These are phyloP conservation scores for Phytomonas francai DNA, from an alignment of 208 protist genomes.

Conservation along the genomic window DNA sequence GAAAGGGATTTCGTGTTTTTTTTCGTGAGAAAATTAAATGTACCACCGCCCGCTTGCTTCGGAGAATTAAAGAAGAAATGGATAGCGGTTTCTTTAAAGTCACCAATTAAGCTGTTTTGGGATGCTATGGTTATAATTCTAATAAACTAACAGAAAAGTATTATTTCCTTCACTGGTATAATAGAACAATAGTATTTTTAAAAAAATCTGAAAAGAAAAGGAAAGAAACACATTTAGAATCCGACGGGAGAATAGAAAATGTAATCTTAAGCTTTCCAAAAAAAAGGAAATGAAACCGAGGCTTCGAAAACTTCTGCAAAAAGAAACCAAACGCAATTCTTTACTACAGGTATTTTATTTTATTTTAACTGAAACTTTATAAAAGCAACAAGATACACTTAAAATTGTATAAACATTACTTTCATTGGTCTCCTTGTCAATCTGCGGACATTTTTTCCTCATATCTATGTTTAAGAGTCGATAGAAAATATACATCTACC, in stretches of 20 bases:
- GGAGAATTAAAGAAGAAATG: constrained; percentile 5
- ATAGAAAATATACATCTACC: background rate
- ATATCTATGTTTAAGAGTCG: background rate
- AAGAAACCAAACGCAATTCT: background rate
- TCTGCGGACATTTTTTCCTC: background rate
- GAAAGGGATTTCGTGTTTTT: constrained; percentile 3
- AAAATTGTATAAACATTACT: background rate
- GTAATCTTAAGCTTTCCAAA: background rate
- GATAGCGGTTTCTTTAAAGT: constrained; percentile 1
- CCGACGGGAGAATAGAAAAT: background rate
- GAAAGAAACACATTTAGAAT: background rate
- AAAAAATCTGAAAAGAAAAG: background rate
- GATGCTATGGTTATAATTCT: background rate
- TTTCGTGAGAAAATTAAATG: background rate
- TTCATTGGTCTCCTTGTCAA: background rate
- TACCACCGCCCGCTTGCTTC: background rate
- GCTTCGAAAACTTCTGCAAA: background rate
- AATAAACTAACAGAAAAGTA: background rate
- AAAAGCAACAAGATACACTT: background rate
- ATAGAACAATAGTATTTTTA: background rate
- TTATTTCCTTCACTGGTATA: background rate
- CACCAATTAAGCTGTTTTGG: constrained; percentile 4
- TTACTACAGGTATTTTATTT: background rate
- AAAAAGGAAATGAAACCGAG: constrained; percentile 4
- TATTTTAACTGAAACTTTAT: background rate